Base-by-base conservation (phyloP, 768 basidiomycete species). In the Rhizopogon rudus region DNA sequence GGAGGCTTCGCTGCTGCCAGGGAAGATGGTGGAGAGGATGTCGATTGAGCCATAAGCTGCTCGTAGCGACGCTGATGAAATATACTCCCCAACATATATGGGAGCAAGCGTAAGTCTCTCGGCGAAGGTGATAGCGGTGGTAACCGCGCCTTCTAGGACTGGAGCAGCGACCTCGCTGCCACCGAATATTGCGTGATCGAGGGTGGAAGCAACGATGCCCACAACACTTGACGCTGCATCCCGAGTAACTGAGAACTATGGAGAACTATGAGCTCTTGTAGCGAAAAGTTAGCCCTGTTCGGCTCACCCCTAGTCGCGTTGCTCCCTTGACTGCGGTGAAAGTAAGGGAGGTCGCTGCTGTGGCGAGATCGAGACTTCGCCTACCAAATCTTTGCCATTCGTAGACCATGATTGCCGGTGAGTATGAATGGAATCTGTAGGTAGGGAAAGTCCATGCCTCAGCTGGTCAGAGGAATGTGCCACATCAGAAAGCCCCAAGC, bases 31-130 rank as follows among this genome's bases (percentile, higher is more conserved):
- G 9, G 85, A 80, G 40, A 91, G 80, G 44, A 84, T 77, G 62
- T 90, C 88, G 59, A 91, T 82, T 25, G 89, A 88, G 59, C 82
- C 81, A 55, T 88, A 82, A 0, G 87, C 91, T 2, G 88, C 88
- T 17, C 83, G 72, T 40, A 93, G 74, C 5, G 87, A 87, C 5
- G 88, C 86, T 3, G 86, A 82, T 13, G 90, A 86, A 49, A 92
- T 76, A 60, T 87, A 84, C 72, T 92, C 88, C 33, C 84, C 82
- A 16, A 91, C 72, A 58, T 83, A 77, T 58, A 93, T 82, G 12
- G 91, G 90, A 1, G 84, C 83, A 43, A 93, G 82, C 3, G 86
- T 83, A 52, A 90, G 71, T 49, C 82, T 79, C 67, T 92, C 91
- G 2, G 84, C 81, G 29, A 88, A 73, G 41, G 81, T 80, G 52